Conservation (phyloP, 768 basidiomycete genomes). For the Lepiota venenata region DNA sequence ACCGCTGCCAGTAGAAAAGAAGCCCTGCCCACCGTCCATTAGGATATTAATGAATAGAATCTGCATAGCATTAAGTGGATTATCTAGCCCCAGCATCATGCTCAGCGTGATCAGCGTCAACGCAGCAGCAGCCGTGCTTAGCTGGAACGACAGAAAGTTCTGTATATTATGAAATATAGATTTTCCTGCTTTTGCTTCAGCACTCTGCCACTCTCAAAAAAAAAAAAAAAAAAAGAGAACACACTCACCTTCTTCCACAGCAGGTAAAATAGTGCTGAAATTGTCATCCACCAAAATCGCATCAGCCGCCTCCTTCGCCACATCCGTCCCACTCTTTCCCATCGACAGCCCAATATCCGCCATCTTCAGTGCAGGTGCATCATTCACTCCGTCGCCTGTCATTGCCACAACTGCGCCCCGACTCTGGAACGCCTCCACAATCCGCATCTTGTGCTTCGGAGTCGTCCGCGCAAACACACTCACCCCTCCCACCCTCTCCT, state of each 20-base stretch:
- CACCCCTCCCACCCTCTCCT: constrained; percentile 76
- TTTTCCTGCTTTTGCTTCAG: constrained; percentile 54
- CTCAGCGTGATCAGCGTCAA: constrained; percentile 93
- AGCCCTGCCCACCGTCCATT: constrained; percentile 78
- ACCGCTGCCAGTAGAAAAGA: not conserved
- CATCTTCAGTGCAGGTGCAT: constrained; percentile 96
- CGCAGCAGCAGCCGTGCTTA: constrained; percentile 96
- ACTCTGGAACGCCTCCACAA: constrained; percentile 90
- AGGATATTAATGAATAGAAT: constrained; percentile 99
- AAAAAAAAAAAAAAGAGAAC: constrained; percentile 10
- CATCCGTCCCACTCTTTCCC: constrained; percentile 98
- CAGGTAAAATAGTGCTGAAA: constrained; percentile 91
- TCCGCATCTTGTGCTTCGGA: constrained; percentile 96
- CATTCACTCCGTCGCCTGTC: constrained; percentile 98
- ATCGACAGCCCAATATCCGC: constrained; percentile 97
- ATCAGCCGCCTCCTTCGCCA: constrained; percentile 97
- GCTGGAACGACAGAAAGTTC: constrained; percentile 95
- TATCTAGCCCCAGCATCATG: constrained; percentile 85
- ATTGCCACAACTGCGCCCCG: constrained; percentile 91
- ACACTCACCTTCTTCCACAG: constrained; percentile 87
- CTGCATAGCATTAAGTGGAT: constrained; percentile 97
- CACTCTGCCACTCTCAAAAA: constrained; percentile 1
- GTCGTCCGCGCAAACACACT: constrained; percentile 95
- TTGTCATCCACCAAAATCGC: constrained; percentile 97
- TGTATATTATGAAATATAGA: constrained; percentile 99